These are phyloP conservation scores for Dimargaris cristalligena DNA, from an alignment of 192 early-diverging fungal genomes.

Conservation along the genomic window DNA sequence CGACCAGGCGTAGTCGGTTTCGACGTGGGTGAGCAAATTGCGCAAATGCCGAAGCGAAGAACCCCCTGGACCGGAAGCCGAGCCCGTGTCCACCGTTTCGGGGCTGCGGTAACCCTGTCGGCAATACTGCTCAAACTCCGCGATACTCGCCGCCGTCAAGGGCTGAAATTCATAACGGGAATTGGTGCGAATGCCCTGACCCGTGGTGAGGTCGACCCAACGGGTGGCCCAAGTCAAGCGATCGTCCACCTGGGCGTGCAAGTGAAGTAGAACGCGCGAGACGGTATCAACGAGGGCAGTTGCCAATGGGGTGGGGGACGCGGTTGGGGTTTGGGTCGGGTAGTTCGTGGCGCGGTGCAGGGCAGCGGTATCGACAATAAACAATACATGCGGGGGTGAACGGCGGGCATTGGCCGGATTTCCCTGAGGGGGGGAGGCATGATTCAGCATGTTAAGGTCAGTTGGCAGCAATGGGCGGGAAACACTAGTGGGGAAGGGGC, in stretches of 20 bases:
- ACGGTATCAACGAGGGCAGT: background rate
- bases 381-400: background rate
- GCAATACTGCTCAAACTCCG: background rate
- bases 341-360: background rate
- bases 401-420: no score
- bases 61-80: background rate
- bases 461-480: no score
- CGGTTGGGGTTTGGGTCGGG: background rate
- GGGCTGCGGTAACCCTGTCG: background rate
- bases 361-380: background rate
- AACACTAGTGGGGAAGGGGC: no score
- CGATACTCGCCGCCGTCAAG: background rate
- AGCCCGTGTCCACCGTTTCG: background rate
- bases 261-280: background rate
- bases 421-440: no score
- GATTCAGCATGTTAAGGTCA: no score
- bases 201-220: background rate
- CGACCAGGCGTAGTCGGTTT: background rate
- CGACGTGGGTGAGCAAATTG: slow-evolving; percentile 1
- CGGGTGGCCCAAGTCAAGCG: slow-evolving; percentile 1
- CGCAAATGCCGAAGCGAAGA: background rate
- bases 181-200: background rate
- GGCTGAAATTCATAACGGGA: background rate
- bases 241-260: background rate
- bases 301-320: background rate